Evolutionary conservation across 1,139 yeast genomes (phyloP).

Genomic region (Torulaspora globosa): DNA sequence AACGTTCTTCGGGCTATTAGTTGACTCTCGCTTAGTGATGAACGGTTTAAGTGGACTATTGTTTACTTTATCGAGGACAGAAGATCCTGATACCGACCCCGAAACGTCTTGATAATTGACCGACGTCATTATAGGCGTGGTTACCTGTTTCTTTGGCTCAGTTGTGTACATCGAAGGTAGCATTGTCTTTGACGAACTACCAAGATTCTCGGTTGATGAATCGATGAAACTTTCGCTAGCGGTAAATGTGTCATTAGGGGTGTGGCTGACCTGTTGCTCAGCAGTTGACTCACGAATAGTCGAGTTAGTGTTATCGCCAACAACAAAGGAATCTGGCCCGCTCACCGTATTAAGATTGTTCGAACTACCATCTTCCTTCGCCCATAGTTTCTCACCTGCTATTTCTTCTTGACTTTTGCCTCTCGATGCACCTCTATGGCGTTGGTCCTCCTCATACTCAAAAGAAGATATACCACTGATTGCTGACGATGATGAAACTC

Average conservation of each 20-base stretch:
- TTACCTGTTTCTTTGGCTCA: slow-evolving; percentile 11
- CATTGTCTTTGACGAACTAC: slow-evolving; percentile 7
- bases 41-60: slow-evolving; percentile 19
- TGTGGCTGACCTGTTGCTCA: slow-evolving; percentile 14
- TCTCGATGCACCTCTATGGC: slow-evolving; percentile 16
- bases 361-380: not conserved
- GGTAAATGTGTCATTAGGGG: slow-evolving; percentile 13
- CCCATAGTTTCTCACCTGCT: slow-evolving; percentile 13
- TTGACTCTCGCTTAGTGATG: slow-evolving; percentile 15
- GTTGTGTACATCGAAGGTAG: slow-evolving; percentile 6
- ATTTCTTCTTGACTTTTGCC: slow-evolving; percentile 16
- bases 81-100: slow-evolving; percentile 16
- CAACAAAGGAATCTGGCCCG: slow-evolving; percentile 14
- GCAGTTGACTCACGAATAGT: slow-evolving; percentile 25
- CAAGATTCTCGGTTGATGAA: slow-evolving; percentile 12
- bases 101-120: slow-evolving; percentile 12
- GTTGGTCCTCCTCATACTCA: slow-evolving; percentile 9
- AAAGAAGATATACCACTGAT: slow-evolving; percentile 28
- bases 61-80: slow-evolving; percentile 19
- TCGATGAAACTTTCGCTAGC: slow-evolving; percentile 16
- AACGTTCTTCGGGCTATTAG: slow-evolving; percentile 11
- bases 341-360: slow-evolving; percentile 1
- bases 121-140: slow-evolving; percentile 12
- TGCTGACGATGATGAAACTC: slow-evolving; percentile 39
- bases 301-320: slow-evolving; percentile 28